Evolutionary conservation across 345 rosid genomes (phyloP), one percentile per base, ranked within the genome.

Genomic region (Hibiscus trionum): DNA sequence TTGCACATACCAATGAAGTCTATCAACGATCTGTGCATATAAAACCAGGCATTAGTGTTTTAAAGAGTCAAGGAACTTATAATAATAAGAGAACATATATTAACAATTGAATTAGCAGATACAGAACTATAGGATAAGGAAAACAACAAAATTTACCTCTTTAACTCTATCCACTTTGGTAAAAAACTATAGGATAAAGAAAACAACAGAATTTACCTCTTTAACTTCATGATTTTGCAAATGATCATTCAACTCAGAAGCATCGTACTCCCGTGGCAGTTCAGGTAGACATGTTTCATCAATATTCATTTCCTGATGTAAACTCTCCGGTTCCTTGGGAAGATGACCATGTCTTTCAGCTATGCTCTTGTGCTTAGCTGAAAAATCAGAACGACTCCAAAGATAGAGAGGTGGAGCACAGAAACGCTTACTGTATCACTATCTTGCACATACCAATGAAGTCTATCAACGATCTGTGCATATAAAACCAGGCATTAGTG

Each of bases 331-430:
- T 64, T 69, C 80, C 69, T 26, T 70, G 61, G 75, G 72, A 69
- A 85, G 35, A 62, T 90, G 97, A 69, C 83, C 85, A 73, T 86
- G 88, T 73, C 78, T 73, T 69, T 80, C 77, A 53, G 97, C 97
- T 75, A 89, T 79, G 37, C 44, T 75, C 80, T 42, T 83, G 90
- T 92, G 93, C 73, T 82, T 80, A 11, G 47, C 73, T 56, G 78
- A 80, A 83, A 84, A 95, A 78, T 88, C 93, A 37, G 35, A 77
- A 64, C 82, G 93, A 73, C 99, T 95, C 97, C 99, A 95, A 66
- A 95, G 99, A 82, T 83, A 89, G 35, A 92, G 93, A 33, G 80
- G 85, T 3, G 99, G 53, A 33, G 69, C 57, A 50, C 60, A 61
- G 21, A 37, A 72, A 76, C 42, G 75, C 88, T 87, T 75, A 94